Evolutionary conservation across 352 stramenopile species (phyloP).

Genomic region (Phytophthora niederhauseri): DNA sequence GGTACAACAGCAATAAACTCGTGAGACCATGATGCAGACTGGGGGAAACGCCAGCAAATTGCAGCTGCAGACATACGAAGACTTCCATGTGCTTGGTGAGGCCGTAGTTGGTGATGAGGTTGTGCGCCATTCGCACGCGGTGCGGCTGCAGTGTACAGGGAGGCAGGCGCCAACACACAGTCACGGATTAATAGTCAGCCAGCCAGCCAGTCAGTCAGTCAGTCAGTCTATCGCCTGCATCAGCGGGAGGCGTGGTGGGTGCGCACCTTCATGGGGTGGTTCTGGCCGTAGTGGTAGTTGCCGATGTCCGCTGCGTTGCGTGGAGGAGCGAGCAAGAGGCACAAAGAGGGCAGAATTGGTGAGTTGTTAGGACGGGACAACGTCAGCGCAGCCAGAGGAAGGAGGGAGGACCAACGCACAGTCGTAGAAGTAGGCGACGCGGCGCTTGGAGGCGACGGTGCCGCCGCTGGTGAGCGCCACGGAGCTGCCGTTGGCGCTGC

Average conservation of each 20-base stretch:
- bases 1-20: background rate
- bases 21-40: background rate
- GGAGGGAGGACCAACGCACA: conserved; percentile 41
- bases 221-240: background rate
- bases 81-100: conserved; percentile 99
- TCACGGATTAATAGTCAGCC: too few relatives aligned
- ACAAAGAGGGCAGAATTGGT: background rate
- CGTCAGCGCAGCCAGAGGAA: background rate
- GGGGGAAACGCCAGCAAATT: background rate
- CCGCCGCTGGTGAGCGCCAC: conserved; percentile 36
- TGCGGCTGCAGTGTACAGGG: conserved; percentile 81
- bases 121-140: conserved; percentile 99
- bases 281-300: conserved; percentile 99
- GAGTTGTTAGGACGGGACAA: background rate
- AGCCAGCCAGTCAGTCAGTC: too few relatives aligned
- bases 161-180: background rate
- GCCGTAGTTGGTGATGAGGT: conserved; percentile 99
- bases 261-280: conserved; percentile 89
- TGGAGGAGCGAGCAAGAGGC: background rate
- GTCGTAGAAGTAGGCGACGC: conserved; percentile 92
- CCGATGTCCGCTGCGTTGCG: conserved; percentile 93
- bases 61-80: conserved; percentile 76
- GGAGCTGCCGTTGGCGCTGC: conserved; percentile 39
- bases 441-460: conserved; percentile 61
- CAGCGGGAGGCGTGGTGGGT: background rate